Evolutionary conservation across 2,329 filamentous ascomycete genomes (phyloP), one percentile per base, ranked within the genome.

Genomic region (Colletotrichum gigasporum): DNA sequence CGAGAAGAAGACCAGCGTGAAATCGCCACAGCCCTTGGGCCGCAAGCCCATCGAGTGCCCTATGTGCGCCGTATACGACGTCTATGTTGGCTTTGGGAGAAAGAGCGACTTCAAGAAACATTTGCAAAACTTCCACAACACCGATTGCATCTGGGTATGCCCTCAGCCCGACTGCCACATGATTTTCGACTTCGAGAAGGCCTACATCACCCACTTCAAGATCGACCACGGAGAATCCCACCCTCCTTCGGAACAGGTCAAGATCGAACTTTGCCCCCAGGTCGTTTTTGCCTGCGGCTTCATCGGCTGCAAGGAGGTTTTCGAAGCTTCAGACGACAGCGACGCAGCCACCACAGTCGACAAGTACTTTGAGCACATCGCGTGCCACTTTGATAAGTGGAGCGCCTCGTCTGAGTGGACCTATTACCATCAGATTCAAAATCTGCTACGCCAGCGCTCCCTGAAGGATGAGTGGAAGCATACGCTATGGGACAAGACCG

Each of bases 91-190:
- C 34, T 82, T 82, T 51, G 79, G 79, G 34, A 76, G 80, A 62
- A 82, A 82, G 71, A 81, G 78, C 68, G 80, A 82, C 67, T 81
- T 82, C 69, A 82, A 82, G 74, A 82, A 82, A 73, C 80, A 82
- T 67, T 71, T 82, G n/a, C 78, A 81, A 72, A 80, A 80, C 70
- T 82, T 82, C 66, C 80, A 82, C 67, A 78, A 78, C 35, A 74
- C 76, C 48, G 78, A 82, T 66, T 73, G 77, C 34, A 73, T 76
- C 37, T 82, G 80, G 80, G 71, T 79, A 18, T 82, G 80, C 71
- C 79, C 75, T 45, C 79, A 77, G 35, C 76, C 75, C 63, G 75
- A 73, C 24, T 82, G 80, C 69, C 73, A 76, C 44, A 70, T 80
- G n/a, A 76, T 78, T 4, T 82, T 82, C 44, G 79, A 80, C 58